These are phyloP conservation scores for Scytalidium lignicola DNA, from an alignment of 2,329 filamentous ascomycete genomes.

Conservation along the genomic window DNA sequence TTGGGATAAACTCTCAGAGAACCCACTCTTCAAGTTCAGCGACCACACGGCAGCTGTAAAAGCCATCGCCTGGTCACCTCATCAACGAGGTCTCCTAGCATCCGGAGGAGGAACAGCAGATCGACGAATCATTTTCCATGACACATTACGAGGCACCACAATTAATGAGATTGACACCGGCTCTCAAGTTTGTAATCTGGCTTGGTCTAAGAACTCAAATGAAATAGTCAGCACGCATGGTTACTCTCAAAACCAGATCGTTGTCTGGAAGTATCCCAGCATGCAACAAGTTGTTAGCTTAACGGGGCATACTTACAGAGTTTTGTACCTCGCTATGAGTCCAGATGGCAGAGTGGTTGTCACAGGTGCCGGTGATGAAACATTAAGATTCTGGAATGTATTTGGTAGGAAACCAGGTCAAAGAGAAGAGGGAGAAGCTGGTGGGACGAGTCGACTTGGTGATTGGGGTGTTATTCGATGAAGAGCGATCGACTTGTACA, in stretches of 20 bases:
- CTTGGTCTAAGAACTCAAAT: constrained; percentile 96
- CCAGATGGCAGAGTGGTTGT: constrained; percentile 91
- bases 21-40: constrained; percentile 87
- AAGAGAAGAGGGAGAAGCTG: constrained; percentile 61
- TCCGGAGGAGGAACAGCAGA: constrained; percentile 95
- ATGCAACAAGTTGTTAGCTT: constrained; percentile 96
- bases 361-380: constrained; percentile 94
- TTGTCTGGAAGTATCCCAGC: constrained; percentile 98
- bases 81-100: constrained; percentile 89
- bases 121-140: constrained; percentile 95
- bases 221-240: constrained; percentile 97
- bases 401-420: constrained; percentile 78
- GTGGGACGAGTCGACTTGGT: constrained; percentile 55
- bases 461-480: constrained; percentile 82
- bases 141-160: constrained; percentile 76
- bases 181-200: constrained; percentile 96
- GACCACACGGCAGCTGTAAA: constrained; percentile 96
- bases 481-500: constrained; percentile 11
- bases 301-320: constrained; percentile 94
- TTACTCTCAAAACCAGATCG: constrained; percentile 97
- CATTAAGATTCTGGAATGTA: constrained; percentile 91
- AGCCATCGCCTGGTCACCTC: constrained; percentile 95
- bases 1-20: constrained; percentile 93
- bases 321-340: constrained; percentile 95
- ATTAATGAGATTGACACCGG: constrained; percentile 92